Base-by-base conservation (phyloP, 2,329 filamentous ascomycete species). In the Sphaerostilbella broomeana region DNA sequence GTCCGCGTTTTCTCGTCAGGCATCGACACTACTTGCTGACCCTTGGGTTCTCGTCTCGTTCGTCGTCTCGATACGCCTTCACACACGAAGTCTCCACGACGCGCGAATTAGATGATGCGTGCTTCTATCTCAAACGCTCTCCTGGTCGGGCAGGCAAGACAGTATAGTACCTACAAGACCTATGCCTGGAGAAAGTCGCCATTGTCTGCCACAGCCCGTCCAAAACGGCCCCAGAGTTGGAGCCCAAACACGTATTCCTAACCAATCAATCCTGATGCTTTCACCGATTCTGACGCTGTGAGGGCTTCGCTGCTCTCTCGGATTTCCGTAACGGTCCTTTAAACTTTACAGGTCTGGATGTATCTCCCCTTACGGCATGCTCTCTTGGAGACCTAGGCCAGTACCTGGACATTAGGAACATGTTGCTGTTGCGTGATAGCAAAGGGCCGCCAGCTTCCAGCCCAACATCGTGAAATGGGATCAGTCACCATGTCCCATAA, bases 21-120 rank as follows among this genome's bases (percentile, higher is more conserved):
- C 46, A 48, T 33, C 46, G 40, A 44, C 38, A 35, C 42, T 44
- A 37, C 33, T 40, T 43, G 30, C 41, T 40, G 21, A 43, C 41
- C 30, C 39, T 25, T 38, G 36, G 18, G 35, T 16, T 16, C 28
- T 31, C 28, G 28, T 31, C 28, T 13, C 28, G 32, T 22, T 11
- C 35, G 9, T 35, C 24, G 19, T 28, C 29, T 29, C 26, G 29
- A 30, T 34, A 31, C 31, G 30, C 35, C 38, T 25, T 20, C 38
- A 38, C 30, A 28, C 40, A n/a, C n/a, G n/a, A n/a, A n/a, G n/a
- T 18, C 29, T 42, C 40, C 35, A 15, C 39, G 35, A 39, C 22
- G 24, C 30, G n/a, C 15, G 17, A 15, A 17, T 21, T 5, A 24
- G 21, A 34, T 29, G 24, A 24, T 27, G 28, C 9, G 26, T 17